A percentile compares a stretch with the other conserved stretches of the same genome.
phyloP scores from a whole-genome alignment of 1,284 basidiomycete genomes.

The Bjerkandera adusta region DNA sequence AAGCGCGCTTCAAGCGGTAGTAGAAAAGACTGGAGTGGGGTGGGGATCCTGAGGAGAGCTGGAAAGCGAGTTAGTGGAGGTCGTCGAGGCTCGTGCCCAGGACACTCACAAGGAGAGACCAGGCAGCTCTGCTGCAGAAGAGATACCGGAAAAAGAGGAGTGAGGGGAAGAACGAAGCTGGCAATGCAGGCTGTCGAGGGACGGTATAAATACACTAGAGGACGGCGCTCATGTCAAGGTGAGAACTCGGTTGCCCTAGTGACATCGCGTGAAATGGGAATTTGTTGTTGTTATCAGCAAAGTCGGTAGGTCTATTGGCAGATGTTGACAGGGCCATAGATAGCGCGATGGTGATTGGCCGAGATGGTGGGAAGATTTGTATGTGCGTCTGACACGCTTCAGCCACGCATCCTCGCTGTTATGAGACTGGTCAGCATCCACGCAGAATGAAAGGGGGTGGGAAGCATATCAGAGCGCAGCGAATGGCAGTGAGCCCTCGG shows the following conservation, averaged over 20 bases:
- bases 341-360: constrained; percentile 8
- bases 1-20: constrained; percentile 35
- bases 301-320: not conserved
- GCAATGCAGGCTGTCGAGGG: not conserved
- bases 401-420: constrained; percentile 14
- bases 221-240: not conserved
- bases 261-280: not conserved
- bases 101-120: constrained; percentile 27
- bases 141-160: constrained; percentile 20
- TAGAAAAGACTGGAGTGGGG: constrained; percentile 35
- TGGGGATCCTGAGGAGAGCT: constrained; percentile 31
- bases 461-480: not conserved
- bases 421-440: constrained; percentile 12
- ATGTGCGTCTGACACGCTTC: not conserved
- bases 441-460: not conserved
- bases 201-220: constrained; percentile 3
- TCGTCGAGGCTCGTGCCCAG: not conserved
- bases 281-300: constrained; percentile 4
- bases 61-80: constrained; percentile 10
- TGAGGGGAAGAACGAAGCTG: constrained; percentile 16
- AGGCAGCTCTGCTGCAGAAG: constrained; percentile 40
- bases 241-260: not conserved
- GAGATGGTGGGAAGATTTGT: too few relatives aligned
- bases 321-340: constrained; percentile 2
- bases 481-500: not conserved